Evolutionary conservation across 176 grass and related monocot genomes (phyloP).

Genomic region (Bothriochloa decipiens): DNA sequence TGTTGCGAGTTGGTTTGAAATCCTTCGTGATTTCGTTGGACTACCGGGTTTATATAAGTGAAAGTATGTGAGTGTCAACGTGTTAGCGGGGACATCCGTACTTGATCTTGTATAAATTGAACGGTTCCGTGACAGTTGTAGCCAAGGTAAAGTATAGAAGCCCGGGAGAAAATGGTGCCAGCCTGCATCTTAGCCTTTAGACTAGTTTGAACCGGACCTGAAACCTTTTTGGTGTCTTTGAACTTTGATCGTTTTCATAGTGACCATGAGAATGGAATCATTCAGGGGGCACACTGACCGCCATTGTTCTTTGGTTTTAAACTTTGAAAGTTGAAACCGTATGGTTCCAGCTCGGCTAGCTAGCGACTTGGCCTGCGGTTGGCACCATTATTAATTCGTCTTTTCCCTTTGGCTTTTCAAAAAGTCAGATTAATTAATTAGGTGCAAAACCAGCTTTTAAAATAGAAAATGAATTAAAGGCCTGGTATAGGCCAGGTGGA

Average conservation of each 20-base stretch:
- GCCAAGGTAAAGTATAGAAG: too few relatives aligned
- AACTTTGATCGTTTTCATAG: conserved; percentile 28
- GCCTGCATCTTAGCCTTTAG: background rate
- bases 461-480: background rate
- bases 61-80: too few relatives aligned
- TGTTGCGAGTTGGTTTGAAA: too few relatives aligned
- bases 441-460: conserved; percentile 5
- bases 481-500: background rate
- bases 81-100: too few relatives aligned
- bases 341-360: background rate
- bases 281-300: background rate
- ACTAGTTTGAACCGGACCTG: background rate
- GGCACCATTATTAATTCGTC: background rate
- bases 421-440: conserved; percentile 9
- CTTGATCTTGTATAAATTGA: too few relatives aligned
- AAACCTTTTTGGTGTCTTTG: conserved; percentile 7
- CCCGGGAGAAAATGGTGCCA: background rate
- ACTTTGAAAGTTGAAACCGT: background rate
- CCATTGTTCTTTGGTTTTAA: background rate
- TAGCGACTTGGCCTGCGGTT: background rate
- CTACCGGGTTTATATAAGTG: too few relatives aligned
- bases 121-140: too few relatives aligned
- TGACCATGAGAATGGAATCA: background rate
- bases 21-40: too few relatives aligned
- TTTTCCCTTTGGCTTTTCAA: conserved; percentile 19